Conservation (phyloP, 371 early-diverging fungal genomes). For the Mortierella sp. region DNA sequence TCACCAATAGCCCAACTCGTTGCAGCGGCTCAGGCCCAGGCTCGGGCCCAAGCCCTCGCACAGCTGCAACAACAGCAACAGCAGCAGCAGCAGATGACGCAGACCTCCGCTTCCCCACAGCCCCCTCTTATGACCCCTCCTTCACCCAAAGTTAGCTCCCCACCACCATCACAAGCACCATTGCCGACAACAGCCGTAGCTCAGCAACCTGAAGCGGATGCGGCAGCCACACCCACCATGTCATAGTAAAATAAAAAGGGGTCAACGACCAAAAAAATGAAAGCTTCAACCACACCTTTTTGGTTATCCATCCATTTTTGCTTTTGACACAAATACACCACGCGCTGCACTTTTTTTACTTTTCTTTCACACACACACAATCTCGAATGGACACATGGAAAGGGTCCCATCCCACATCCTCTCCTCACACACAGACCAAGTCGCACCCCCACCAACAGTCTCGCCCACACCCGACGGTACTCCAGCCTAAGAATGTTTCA, state of each 20-base stretch:
- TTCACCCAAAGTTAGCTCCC: no score
- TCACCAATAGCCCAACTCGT: conserved; percentile 39
- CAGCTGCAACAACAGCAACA: conserved; percentile 20
- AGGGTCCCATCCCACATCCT: conserved; percentile 11
- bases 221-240: background rate
- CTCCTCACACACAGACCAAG: background rate
- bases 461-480: background rate
- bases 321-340: no score
- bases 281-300: no score
- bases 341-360: no score
- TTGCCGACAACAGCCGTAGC: no score
- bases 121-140: no score
- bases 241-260: no score
- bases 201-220: no score
- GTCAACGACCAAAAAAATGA: no score
- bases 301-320: background rate
- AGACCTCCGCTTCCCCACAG: no score
- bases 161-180: no score
- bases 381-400: conserved; percentile 29
- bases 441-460: background rate
- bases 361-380: no score
- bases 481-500: conserved; percentile 29
- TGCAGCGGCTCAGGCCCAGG: conserved; percentile 39
- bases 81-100: background rate
- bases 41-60: conserved; percentile 31